Evolutionary conservation across 345 rosid species (phyloP).

Genomic region (Salix arbutifolia): DNA sequence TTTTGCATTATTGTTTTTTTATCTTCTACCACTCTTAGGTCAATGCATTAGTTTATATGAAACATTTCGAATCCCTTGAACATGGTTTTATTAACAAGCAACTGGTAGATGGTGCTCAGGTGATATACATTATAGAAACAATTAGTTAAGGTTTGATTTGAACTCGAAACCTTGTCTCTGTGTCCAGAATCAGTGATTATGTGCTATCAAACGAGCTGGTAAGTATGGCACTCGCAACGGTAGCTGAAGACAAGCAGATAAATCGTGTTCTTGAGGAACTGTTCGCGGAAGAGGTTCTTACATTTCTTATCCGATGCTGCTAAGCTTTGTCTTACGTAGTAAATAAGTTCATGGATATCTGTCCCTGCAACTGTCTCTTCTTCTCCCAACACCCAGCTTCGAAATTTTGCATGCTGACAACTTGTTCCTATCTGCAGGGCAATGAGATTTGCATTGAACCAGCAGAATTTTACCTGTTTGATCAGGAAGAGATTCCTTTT

Average conservation of each 20-base stretch:
- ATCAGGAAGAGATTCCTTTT: constrained; percentile 76
- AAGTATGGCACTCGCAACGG: constrained; percentile 96
- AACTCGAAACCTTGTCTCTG: constrained; percentile 68
- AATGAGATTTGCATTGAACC: constrained; percentile 86
- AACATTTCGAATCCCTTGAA: neutral
- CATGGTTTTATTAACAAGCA: constrained; percentile 1
- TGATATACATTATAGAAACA: neutral
- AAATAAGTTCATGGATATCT: neutral
- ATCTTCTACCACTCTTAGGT: neutral
- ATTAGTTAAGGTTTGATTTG: neutral
- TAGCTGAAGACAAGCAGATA: constrained; percentile 91
- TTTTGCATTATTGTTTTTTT: fast-evolving
- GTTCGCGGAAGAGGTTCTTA: constrained; percentile 66
- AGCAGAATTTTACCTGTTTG: constrained; percentile 77
- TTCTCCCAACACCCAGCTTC: neutral
- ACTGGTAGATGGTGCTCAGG: neutral
- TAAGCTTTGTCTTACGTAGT: neutral
- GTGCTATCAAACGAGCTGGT: constrained; percentile 85
- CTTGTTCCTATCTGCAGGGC: constrained; percentile 43
- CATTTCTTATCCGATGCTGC: neutral
- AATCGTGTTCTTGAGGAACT: constrained; percentile 89
- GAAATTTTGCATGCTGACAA: neutral
- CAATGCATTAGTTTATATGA: neutral
- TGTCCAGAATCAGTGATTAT: constrained; percentile 89
- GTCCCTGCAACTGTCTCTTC: neutral